Evolutionary conservation across 768 basidiomycete genomes (phyloP).

Genomic region (Pulveroboletus frians): DNA sequence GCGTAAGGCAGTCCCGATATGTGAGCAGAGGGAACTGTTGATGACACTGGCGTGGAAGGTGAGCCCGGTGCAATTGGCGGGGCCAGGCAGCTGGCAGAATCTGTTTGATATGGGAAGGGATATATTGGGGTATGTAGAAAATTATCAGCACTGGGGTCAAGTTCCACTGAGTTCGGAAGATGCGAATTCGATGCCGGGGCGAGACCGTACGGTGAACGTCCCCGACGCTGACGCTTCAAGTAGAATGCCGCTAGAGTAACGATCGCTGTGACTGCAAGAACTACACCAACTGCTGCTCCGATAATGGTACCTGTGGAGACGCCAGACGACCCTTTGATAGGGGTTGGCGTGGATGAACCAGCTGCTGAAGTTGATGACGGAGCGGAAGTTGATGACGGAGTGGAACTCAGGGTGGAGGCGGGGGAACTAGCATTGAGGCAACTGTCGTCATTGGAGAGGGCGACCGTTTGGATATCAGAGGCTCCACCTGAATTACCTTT

Average conservation of each 20-base stretch:
- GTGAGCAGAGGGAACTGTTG: conserved; percentile 4
- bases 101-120: conserved; percentile 29
- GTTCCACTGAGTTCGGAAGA: conserved; percentile 37
- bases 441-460: conserved; percentile 40
- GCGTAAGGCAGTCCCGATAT: conserved; percentile 6
- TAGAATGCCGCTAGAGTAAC: conserved; percentile 50
- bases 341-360: conserved; percentile 15
- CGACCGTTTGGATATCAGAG: conserved; percentile 48
- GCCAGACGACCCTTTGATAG: conserved; percentile 19
- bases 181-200: conserved; percentile 26
- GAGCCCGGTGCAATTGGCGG: conserved; percentile 9
- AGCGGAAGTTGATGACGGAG: conserved; percentile 22
- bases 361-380: conserved; percentile 20
- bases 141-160: conserved; percentile 23
- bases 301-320: conserved; percentile 45
- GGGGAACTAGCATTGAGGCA: conserved; percentile 54
- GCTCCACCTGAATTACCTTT: conserved; percentile 51
- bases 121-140: conserved; percentile 33
- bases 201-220: conserved; percentile 27
- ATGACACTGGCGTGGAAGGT: neutral
- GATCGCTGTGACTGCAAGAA: conserved; percentile 49
- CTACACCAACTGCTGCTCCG: conserved; percentile 44
- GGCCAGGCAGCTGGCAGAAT: conserved; percentile 14
- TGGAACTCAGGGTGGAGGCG: conserved; percentile 39
- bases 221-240: conserved; percentile 31